Conservation (phyloP, 2,329 filamentous ascomycete genomes). For the Botrytis hyacinthi region DNA sequence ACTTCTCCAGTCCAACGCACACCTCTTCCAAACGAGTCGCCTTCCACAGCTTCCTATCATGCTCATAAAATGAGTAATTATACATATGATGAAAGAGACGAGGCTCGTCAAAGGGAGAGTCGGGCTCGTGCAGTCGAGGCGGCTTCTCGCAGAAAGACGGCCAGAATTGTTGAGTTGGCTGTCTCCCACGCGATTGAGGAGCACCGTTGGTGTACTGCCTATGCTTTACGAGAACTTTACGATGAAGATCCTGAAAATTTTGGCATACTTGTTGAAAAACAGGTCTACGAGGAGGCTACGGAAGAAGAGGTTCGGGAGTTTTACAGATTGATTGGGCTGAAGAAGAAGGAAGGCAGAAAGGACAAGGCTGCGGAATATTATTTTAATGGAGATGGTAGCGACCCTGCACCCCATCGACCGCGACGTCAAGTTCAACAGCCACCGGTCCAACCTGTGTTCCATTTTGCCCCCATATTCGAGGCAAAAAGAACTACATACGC, state of each 20-base stretch:
- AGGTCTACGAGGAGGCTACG: conserved; percentile 55
- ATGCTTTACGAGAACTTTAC: conserved; percentile 58
- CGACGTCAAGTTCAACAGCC: conserved; percentile 16
- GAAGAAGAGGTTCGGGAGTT: conserved; percentile 52
- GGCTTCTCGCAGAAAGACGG: conserved; percentile 39
- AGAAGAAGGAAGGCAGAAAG: conserved; percentile 58
- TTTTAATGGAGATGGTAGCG: conserved; percentile 45
- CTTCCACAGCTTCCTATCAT: conserved; percentile 17
- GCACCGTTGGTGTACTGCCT: conserved; percentile 60
- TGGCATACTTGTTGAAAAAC: conserved; percentile 55
- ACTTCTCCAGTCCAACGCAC: conserved; percentile 12
- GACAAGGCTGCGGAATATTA: conserved; percentile 52
- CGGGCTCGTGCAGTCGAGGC: conserved; percentile 24
- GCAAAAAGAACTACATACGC: conserved; percentile 25
- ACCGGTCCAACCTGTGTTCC: not conserved
- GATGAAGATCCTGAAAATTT: conserved; percentile 54
- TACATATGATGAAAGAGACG: conserved; percentile 16
- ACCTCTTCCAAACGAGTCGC: conserved; percentile 13
- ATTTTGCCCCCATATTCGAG: conserved; percentile 21
- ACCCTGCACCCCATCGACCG: conserved; percentile 28
- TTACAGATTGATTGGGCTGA: conserved; percentile 48
- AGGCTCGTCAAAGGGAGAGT: conserved; percentile 25
- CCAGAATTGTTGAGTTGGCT: conserved; percentile 55
- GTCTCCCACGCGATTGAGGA: conserved; percentile 57
- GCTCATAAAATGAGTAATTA: conserved; percentile 14